Conservation (phyloP, 108 stramenopile genomes). For the Nannochloropsis salina region DNA sequence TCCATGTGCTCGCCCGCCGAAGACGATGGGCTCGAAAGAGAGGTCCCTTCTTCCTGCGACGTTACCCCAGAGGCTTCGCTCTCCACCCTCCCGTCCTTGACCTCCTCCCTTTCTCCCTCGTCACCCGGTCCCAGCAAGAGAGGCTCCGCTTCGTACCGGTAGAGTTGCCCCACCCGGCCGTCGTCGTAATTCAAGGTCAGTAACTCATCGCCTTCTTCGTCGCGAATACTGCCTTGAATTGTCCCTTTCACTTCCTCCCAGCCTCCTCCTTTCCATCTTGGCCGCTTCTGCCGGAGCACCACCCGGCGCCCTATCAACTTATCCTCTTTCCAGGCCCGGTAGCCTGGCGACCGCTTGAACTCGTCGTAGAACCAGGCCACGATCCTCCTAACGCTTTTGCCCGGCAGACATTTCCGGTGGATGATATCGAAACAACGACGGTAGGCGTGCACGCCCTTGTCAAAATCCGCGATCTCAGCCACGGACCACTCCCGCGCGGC, state of each 20-base stretch:
- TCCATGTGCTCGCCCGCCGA: background rate
- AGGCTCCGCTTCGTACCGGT: background rate
- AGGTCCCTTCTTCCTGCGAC: background rate
- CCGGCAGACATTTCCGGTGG: background rate
- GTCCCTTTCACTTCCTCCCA: background rate
- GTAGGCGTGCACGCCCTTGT: background rate
- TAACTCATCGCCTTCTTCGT: background rate
- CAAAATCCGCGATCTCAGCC: background rate
- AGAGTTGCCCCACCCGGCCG: background rate
- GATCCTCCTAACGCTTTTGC: background rate
- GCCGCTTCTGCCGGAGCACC: constrained; percentile 4
- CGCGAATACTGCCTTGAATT: background rate
- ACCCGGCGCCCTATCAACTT: background rate
- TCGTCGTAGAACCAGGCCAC: constrained; percentile 7
- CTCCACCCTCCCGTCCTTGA: background rate
- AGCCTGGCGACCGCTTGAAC: background rate
- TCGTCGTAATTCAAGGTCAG: background rate
- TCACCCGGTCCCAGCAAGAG: constrained; percentile 6
- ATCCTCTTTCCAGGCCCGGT: background rate
- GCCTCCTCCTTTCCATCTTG: background rate
- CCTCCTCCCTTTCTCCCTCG: background rate
- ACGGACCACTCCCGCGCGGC: background rate
- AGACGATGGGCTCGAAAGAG: background rate
- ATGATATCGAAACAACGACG: constrained; percentile 4
- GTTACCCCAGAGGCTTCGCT: background rate